Evolutionary conservation across 2,329 filamentous ascomycete species (phyloP).

Genomic region (Pestalotiopsis sp.): DNA sequence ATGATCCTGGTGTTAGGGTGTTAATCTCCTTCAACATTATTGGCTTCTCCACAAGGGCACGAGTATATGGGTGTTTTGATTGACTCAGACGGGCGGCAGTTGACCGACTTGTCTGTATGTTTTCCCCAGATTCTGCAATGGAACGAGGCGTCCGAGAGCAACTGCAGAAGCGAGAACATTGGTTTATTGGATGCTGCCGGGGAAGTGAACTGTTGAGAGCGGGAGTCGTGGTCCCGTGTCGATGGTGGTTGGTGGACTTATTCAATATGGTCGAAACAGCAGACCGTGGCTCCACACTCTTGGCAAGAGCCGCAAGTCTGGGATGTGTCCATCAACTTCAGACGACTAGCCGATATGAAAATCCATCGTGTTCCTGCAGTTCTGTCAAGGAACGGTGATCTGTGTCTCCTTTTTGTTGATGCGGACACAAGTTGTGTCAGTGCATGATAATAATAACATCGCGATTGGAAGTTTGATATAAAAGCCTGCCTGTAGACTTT

Average conservation of each 20-base stretch:
- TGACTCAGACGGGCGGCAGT: background rate
- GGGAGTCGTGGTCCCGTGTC: constrained; percentile 10
- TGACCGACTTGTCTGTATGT: constrained; percentile 1
- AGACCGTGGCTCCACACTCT: constrained; percentile 5
- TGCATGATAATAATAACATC: no score
- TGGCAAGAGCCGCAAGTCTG: constrained; percentile 1
- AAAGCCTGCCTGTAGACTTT: no score
- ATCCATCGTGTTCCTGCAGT: background rate
- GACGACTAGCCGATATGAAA: background rate
- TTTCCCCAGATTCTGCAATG: background rate
- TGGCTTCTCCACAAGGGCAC: background rate
- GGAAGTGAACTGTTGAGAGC: constrained; percentile 1
- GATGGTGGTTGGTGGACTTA: constrained; percentile 22
- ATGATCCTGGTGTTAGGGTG: background rate
- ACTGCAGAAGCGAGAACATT: constrained; percentile 9
- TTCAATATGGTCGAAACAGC: background rate
- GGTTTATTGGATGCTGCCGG: background rate
- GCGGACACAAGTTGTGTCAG: no score
- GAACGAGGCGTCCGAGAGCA: background rate
- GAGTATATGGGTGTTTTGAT: background rate
- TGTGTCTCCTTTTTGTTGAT: background rate
- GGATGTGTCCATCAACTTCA: constrained; percentile 2
- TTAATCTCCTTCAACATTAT: constrained; percentile 4
- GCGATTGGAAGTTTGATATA: no score
- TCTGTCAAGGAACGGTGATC: background rate